phyloP scores from a whole-genome alignment of 345 rosid genomes.

The Cochlearia excelsa region DNA sequence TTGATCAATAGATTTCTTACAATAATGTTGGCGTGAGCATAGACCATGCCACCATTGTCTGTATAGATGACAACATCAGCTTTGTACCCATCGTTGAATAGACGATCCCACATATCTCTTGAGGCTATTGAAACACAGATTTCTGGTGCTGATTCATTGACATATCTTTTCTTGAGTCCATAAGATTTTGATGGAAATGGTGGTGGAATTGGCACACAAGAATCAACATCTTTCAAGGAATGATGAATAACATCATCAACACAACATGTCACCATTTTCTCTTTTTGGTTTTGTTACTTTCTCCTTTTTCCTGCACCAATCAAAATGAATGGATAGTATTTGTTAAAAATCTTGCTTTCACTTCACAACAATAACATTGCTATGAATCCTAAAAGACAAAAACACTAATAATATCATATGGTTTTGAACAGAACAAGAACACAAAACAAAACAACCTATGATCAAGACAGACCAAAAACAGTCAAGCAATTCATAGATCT shows the following conservation, averaged over 20 bases:
- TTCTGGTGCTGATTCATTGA: slow-evolving; percentile 13
- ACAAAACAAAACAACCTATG: too few relatives aligned
- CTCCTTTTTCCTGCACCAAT: slow-evolving; percentile 19
- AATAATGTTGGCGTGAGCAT: slow-evolving; percentile 68
- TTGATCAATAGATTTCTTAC: slow-evolving; percentile 39
- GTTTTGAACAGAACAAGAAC: too few relatives aligned
- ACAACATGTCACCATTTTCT: slow-evolving; percentile 32
- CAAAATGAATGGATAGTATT: background rate
- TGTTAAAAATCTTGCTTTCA: too few relatives aligned
- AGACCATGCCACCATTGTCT: slow-evolving; percentile 49
- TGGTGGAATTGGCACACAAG: slow-evolving; percentile 60
- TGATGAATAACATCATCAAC: slow-evolving; percentile 20
- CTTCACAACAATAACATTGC: too few relatives aligned
- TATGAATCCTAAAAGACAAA: too few relatives aligned
- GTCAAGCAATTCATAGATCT: too few relatives aligned
- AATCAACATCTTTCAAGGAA: slow-evolving; percentile 29
- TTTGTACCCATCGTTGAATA: slow-evolving; percentile 67
- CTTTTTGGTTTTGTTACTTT: background rate
- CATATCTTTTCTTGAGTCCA: slow-evolving; percentile 20
- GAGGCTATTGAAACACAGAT: slow-evolving; percentile 40
- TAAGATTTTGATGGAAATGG: slow-evolving; percentile 39
- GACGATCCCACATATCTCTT: slow-evolving; percentile 61
- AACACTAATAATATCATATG: too few relatives aligned
- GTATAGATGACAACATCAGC: slow-evolving; percentile 64
- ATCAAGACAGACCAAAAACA: too few relatives aligned